phyloP scores from a whole-genome alignment of 768 basidiomycete species.

The Leccinum sublutescens region DNA sequence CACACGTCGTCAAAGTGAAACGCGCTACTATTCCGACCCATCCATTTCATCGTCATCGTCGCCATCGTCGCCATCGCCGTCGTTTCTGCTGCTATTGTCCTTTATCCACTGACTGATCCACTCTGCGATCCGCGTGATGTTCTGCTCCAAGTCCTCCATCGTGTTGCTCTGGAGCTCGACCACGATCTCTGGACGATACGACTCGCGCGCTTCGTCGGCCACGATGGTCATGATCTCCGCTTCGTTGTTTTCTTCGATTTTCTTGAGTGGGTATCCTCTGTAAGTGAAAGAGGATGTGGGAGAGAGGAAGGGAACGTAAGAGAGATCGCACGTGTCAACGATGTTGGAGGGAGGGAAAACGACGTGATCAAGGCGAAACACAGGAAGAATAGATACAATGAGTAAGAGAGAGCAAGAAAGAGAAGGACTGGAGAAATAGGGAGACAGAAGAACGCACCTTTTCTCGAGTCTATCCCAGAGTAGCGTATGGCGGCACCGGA shows the following conservation, averaged over 20 bases:
- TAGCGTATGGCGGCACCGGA: constrained; percentile 82
- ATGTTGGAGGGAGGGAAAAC: not conserved
- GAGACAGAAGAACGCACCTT: constrained; percentile 48
- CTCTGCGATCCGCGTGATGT: constrained; percentile 80
- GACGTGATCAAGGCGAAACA: not conserved
- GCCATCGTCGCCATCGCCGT: not conserved
- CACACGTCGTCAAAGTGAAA: not conserved
- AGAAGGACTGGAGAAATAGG: too few relatives aligned
- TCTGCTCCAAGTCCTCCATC: constrained; percentile 79
- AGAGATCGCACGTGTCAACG: not conserved
- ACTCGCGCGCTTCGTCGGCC: constrained; percentile 81
- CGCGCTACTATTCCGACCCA: not conserved
- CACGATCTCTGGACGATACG: constrained; percentile 83
- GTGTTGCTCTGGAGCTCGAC: constrained; percentile 80
- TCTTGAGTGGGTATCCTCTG: constrained; percentile 85
- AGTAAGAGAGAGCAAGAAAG: too few relatives aligned
- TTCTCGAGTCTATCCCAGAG: constrained; percentile 91
- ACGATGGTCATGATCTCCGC: constrained; percentile 98
- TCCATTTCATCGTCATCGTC: not conserved
- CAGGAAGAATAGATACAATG: too few relatives aligned
- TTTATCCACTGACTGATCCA: constrained; percentile 82
- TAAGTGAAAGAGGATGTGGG: not conserved
- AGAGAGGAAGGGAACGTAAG: not conserved
- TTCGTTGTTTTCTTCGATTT: constrained; percentile 97
- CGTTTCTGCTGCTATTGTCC: constrained; percentile 19